Conservation (phyloP, 441 rosid species). For the Erysimum pusillum region DNA sequence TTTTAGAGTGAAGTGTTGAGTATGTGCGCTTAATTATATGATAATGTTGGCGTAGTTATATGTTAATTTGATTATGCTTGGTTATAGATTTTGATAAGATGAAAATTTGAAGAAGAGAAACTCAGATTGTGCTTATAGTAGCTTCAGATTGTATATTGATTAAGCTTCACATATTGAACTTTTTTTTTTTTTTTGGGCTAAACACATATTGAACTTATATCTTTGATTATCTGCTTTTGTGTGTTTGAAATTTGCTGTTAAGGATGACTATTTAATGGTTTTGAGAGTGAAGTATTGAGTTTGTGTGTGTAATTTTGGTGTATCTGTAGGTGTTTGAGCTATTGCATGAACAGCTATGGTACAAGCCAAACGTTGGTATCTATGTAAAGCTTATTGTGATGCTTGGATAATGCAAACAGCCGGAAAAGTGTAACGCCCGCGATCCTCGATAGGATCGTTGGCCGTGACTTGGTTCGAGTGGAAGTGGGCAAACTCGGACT, state of each 20-base stretch:
- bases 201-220: background rate
- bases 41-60: background rate
- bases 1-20: too few relatives aligned
- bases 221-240: background rate
- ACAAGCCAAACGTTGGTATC: conserved; percentile 70
- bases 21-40: background rate
- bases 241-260: background rate
- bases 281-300: background rate
- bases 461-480: too few relatives aligned
- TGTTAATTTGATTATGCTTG: too few relatives aligned
- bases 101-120: too few relatives aligned
- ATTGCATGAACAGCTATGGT: conserved; percentile 84
- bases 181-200: too few relatives aligned
- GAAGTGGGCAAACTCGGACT: too few relatives aligned
- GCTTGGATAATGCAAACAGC: conserved; percentile 94
- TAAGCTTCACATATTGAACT: too few relatives aligned
- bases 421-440: conserved; percentile 51
- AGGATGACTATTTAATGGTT: background rate
- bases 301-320: conserved; percentile 8
- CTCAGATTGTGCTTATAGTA: too few relatives aligned
- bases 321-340: conserved; percentile 77
- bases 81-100: too few relatives aligned
- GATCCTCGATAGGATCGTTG: too few relatives aligned
- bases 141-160: too few relatives aligned
- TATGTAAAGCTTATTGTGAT: conserved; percentile 83